Evolutionary conservation across 2,329 filamentous ascomycete species (phyloP).

Genomic region (Alternaria ethzedia): DNA sequence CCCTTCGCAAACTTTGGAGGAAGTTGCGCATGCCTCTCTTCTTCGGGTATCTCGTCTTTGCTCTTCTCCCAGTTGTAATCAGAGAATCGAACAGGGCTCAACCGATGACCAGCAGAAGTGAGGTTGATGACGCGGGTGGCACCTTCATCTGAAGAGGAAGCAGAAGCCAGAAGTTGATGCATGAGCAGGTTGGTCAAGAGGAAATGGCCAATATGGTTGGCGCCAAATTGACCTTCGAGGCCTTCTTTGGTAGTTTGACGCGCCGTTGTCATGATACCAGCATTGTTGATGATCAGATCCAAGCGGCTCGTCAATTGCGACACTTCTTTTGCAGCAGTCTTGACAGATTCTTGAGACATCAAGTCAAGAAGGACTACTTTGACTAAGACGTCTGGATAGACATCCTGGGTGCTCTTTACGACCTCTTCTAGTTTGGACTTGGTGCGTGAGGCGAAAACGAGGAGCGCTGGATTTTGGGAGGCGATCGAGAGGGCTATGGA

Average conservation of each 20-base stretch:
- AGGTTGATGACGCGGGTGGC: constrained; percentile 38
- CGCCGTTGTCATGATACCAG: constrained; percentile 46
- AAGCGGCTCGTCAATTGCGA: constrained; percentile 38
- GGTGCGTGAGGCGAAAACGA: constrained; percentile 52
- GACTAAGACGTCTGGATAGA: constrained; percentile 33
- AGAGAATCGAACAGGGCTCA: constrained; percentile 49
- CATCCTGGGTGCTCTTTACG: constrained; percentile 42
- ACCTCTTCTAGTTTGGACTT: constrained; percentile 51
- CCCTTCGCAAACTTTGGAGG: constrained; percentile 24
- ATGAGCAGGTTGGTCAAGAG: constrained; percentile 54
- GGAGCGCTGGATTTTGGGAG: constrained; percentile 33
- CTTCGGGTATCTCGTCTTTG: constrained; percentile 25
- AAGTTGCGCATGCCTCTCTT: constrained; percentile 29
- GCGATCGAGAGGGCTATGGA: constrained; percentile 36
- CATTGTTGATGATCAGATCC: constrained; percentile 56
- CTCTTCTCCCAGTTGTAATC: constrained; percentile 51
- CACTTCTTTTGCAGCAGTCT: constrained; percentile 42
- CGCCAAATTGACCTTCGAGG: constrained; percentile 58
- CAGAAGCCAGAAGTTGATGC: constrained; percentile 43
- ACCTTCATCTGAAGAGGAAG: constrained; percentile 40
- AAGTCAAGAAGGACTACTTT: constrained; percentile 46
- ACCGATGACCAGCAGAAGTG: constrained; percentile 36
- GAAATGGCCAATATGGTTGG: constrained; percentile 57
- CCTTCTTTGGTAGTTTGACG: constrained; percentile 49
- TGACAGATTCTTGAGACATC: constrained; percentile 45